These are phyloP conservation scores for Dactylorhiza incarnata DNA, from an alignment of 106 monocot species.

Conservation along the genomic window DNA sequence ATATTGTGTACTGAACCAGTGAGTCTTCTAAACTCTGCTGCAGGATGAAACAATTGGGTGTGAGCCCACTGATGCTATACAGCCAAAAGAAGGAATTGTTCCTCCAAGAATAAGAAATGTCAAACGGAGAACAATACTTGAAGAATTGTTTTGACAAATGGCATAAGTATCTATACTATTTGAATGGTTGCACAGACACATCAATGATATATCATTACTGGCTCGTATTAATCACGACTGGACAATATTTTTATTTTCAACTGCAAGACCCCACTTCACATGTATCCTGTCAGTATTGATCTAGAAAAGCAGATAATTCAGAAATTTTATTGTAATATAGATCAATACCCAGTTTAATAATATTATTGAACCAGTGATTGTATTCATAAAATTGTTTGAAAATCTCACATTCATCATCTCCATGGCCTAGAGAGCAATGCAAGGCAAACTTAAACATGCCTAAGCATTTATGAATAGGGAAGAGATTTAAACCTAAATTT, in stretches of 20 bases:
- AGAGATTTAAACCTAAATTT: not conserved
- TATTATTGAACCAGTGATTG: no score
- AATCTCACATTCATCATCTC: conserved; percentile 74
- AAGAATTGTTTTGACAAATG: conserved; percentile 75
- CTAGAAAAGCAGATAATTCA: no score
- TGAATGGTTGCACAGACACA: no score
- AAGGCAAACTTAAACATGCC: not conserved
- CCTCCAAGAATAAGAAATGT: not conserved
- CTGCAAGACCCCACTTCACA: no score
- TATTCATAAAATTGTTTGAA: no score
- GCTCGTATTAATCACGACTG: no score
- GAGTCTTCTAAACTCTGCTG: conserved; percentile 73
- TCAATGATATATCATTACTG: no score
- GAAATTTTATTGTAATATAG: no score
- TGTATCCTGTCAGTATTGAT: no score
- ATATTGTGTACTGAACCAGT: conserved; percentile 49
- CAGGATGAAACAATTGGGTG: conserved; percentile 12
- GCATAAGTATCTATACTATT: no score
- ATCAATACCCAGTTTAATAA: no score
- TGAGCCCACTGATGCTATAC: not conserved
- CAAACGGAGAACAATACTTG: conserved; percentile 36
- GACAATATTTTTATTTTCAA: no score
- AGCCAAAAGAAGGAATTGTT: not conserved
- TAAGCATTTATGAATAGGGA: not conserved
- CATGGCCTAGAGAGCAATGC: conserved; percentile 57